Conservation (phyloP, 345 rosid genomes). For the Turritis glabra region DNA sequence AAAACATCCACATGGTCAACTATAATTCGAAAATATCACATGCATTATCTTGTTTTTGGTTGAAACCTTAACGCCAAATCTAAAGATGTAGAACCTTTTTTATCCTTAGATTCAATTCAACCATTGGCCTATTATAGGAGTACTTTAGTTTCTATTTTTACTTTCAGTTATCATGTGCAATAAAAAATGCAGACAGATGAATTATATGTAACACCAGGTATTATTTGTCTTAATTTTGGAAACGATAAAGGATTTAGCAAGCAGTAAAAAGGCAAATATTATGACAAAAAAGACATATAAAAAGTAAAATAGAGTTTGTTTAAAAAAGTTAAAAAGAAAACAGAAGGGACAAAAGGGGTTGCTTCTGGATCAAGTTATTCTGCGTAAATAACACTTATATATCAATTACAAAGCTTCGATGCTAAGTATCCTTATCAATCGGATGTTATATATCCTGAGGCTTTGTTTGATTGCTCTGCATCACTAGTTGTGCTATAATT, state of each 20-base stretch:
- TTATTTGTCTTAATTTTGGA: neutral
- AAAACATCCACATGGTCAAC: neutral
- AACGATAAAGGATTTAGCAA: constrained; percentile 19
- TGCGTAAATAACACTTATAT: constrained; percentile 2
- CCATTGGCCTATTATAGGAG: neutral
- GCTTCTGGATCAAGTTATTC: constrained; percentile 39
- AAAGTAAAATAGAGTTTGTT: constrained; percentile 9
- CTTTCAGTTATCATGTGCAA: neutral
- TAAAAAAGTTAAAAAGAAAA: constrained; percentile 17
- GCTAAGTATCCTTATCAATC: constrained; percentile 29
- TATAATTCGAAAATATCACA: neutral
- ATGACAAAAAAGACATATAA: neutral
- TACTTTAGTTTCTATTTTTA: neutral
- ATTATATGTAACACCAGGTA: neutral
- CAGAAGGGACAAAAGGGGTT: constrained; percentile 26
- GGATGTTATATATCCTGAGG: neutral
- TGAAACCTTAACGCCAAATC: neutral
- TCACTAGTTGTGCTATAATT: neutral
- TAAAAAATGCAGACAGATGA: neutral
- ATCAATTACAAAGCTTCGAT: constrained; percentile 24
- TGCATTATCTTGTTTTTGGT: neutral
- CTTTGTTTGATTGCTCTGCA: constrained; percentile 10
- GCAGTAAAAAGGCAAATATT: constrained; percentile 6
- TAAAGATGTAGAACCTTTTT: neutral
- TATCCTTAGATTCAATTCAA: neutral